phyloP scores from a whole-genome alignment of 2,329 filamentous ascomycete genomes.

The Microdochium trichocladiopsis region DNA sequence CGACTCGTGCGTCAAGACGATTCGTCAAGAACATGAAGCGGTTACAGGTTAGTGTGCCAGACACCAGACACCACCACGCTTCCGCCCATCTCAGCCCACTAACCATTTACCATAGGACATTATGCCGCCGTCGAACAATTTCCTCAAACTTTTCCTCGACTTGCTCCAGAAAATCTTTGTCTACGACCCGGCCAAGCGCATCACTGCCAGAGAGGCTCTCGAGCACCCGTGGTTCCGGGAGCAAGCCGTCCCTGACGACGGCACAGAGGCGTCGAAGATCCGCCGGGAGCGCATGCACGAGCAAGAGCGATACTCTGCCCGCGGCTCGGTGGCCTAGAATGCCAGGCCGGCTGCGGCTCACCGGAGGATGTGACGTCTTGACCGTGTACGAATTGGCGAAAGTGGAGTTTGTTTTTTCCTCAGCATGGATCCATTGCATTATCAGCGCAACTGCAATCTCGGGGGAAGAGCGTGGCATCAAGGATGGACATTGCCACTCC shows the following conservation, averaged over 20 bases:
- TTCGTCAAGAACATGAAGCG: conserved; percentile 70
- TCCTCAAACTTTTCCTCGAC: conserved; percentile 57
- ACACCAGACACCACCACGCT: too few relatives aligned
- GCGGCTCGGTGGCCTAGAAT: background rate
- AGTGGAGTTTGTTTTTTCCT: background rate
- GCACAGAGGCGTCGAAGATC: conserved; percentile 61
- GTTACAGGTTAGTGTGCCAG: conserved; percentile 47
- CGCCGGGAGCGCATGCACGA: conserved; percentile 38
- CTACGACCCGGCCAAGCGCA: conserved; percentile 58
- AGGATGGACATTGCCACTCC: background rate
- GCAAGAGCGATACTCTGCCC: background rate
- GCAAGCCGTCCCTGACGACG: conserved; percentile 54
- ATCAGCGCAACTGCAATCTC: background rate
- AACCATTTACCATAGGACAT: conserved; percentile 44
- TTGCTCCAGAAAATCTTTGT: conserved; percentile 61
- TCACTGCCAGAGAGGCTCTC: conserved; percentile 59
- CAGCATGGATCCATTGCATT: background rate
- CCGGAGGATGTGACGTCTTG: background rate
- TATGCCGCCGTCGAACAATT: conserved; percentile 51
- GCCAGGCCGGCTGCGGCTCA: background rate
- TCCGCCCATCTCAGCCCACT: background rate
- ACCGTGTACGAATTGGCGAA: background rate
- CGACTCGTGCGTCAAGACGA: conserved; percentile 54
- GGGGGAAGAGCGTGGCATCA: background rate
- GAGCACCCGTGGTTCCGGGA: conserved; percentile 65